These are phyloP conservation scores for Xylaria sp. DNA, from an alignment of 2,329 filamentous ascomycete species.

Conservation along the genomic window DNA sequence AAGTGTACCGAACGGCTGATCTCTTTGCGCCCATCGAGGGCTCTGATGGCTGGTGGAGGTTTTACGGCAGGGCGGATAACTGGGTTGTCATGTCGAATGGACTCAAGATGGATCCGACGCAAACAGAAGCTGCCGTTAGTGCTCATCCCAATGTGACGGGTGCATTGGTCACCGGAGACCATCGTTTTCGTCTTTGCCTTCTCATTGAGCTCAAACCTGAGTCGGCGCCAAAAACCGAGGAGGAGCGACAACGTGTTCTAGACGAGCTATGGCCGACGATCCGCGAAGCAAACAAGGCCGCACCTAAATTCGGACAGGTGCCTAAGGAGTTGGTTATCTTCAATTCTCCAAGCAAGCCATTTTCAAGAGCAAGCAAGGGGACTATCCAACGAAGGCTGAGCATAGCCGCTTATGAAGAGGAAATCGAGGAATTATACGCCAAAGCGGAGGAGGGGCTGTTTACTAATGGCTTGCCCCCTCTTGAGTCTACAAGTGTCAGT, in stretches of 20 bases:
- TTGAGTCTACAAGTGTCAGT: conserved; percentile 32
- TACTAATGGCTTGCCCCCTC: conserved; percentile 34
- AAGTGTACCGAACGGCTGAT: conserved; percentile 54
- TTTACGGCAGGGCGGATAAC: conserved; percentile 51
- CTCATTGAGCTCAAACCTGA: conserved; percentile 43
- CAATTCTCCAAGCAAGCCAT: conserved; percentile 39
- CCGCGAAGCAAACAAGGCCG: conserved; percentile 40
- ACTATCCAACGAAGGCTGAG: conserved; percentile 44
- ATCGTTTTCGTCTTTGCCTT: conserved; percentile 45
- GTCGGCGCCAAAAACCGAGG: conserved; percentile 23
- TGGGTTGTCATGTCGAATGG: conserved; percentile 56
- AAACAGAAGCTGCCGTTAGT: conserved; percentile 55
- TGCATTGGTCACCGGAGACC: conserved; percentile 44
- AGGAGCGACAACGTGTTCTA: conserved; percentile 30
- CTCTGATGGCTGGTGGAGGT: conserved; percentile 55
- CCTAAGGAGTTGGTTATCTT: conserved; percentile 44
- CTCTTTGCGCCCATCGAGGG: conserved; percentile 55
- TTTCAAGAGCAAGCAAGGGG: conserved; percentile 44
- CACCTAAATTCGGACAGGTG: conserved; percentile 44
- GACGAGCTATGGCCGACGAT: conserved; percentile 44
- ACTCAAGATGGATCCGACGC: conserved; percentile 55
- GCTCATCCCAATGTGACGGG: conserved; percentile 42
- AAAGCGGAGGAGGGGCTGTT: conserved; percentile 41
- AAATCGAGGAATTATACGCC: conserved; percentile 45
- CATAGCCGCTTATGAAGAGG: conserved; percentile 41